Evolutionary conservation across 768 basidiomycete species (phyloP), one percentile per base, ranked within the genome.

Genomic region (Phanerodontia chrysosporium): DNA sequence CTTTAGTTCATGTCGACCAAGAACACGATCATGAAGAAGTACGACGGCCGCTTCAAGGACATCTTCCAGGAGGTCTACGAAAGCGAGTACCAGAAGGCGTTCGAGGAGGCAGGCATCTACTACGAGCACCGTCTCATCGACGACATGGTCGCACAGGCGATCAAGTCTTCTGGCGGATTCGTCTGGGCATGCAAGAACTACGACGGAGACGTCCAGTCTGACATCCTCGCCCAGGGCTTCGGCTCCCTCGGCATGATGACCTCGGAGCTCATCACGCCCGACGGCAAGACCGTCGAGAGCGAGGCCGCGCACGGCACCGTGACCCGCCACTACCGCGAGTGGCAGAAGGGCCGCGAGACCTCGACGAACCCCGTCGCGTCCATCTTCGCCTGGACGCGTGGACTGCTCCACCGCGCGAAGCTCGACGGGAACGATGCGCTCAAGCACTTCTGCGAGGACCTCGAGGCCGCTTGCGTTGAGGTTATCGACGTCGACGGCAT

Each of bases 231-330:
- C 0, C 97, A 98, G 76, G 97, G 97, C 59, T 99, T 97, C 71
- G 97, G 97, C 58, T 86, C 83, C 48, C 78, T 99, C 46, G 97
- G 97, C 24, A 96, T 99, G 93, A 99, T 99, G 97, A 97, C 94
- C 21, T 87, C 84, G 44, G 95, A 98, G 71, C 81, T 97, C 58
- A 85, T 97, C 71, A 97, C 96, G 1, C 96, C 97, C 32, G 95
- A 97, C 68, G 97, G 97, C 25, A 77, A 86, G 70, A 82, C 91
- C 54, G 86, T 98, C 71, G 97, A 99, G 75, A 86, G 88, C 64
- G 97, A 99, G 75, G 97, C 97, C 49, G 96, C 96, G 12, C 96
- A 99, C 71, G 96, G 93, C 73, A 95, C 93, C 18, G 94, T 97
- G 58, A 97, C 95, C 2, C 87, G 96, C 39, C 96, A 98, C 77